These are phyloP conservation scores for Cyclotella distinguenda DNA, from an alignment of 108 stramenopile species.

Conservation along the genomic window DNA sequence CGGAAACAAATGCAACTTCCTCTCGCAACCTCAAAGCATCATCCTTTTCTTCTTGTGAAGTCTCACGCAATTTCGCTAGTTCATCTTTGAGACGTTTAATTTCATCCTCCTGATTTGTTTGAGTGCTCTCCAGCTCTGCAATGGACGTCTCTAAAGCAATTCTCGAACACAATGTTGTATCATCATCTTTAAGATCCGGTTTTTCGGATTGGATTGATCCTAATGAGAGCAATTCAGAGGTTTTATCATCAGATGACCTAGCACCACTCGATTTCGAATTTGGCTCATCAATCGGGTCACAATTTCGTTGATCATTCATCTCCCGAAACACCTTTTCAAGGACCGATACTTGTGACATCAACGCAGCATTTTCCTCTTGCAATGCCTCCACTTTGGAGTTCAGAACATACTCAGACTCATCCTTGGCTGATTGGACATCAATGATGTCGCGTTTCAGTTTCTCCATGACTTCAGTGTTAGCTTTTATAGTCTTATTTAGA, in stretches of 20 bases:
- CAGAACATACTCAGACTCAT: conserved; percentile 8
- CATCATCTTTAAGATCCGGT: background rate
- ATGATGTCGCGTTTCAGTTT: conserved; percentile 33
- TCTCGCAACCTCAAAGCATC: conserved; percentile 19
- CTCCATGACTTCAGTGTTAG: conserved; percentile 25
- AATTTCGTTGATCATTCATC: conserved; percentile 24
- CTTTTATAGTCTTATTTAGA: conserved; percentile 22
- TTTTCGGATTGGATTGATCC: background rate
- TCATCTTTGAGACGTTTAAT: conserved; percentile 35
- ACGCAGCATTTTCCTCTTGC: conserved; percentile 25
- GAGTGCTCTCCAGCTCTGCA: conserved; percentile 14
- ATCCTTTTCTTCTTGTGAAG: conserved; percentile 37
- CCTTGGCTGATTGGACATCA: conserved; percentile 27
- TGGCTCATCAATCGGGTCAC: conserved; percentile 3
- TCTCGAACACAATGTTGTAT: conserved; percentile 12
- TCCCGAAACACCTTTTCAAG: conserved; percentile 31
- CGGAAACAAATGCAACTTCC: conserved; percentile 28
- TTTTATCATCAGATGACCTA: background rate
- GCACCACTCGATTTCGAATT: conserved; percentile 6
- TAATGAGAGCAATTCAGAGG: background rate
- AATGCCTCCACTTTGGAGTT: conserved; percentile 9
- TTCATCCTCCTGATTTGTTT: conserved; percentile 36
- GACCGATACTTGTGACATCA: conserved; percentile 24
- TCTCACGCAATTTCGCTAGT: conserved; percentile 21
- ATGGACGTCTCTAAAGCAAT: conserved; percentile 14